Base-by-base conservation (phyloP, 805 yeast genomes). In the Candida insectalens region DNA sequence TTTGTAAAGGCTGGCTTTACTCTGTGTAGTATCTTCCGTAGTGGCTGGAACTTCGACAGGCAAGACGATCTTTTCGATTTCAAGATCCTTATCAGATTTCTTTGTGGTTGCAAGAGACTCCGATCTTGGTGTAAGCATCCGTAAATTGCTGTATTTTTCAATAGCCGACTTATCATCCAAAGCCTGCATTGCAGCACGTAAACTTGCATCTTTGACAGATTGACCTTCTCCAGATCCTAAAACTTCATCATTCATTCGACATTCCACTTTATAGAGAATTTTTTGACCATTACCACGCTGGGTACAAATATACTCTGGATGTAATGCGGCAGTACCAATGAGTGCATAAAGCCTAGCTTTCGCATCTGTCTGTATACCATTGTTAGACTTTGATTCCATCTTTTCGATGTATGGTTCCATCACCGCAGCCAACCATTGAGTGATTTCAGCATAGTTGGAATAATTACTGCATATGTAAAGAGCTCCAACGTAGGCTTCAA, bases 401-500 rank as follows among this genome's bases (percentile, higher is more conserved):
- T 19, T 2, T 15, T 25, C 15, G 33, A 64, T 51, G 23, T 67
- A 59, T 3, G 76, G 74, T n/a, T 55, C 57, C 22, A 77, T 69
- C 26, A 80, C 53, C 30, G 60, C 53, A 5, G 53, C 46, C 19
- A 82, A 50, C 89, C 89, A 82, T 9, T 61, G 54, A 42, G 67
- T 67, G 5, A 81, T 67, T 16, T 55, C 64, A 2, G 60, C 51
- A 32, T 69, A 59, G 39, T 74, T 70, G 13, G 59, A 54, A 9
- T 59, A 59, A 27, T 69, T 61, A 7, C 47, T 35, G 41, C 83
- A 94, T 16, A 73, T 62, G 6, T 69, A 68, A 21, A 89, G 55
- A 0, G 94, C 98, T 5, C 95, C 97, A 30, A 92, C 67, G 45
- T 89, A 89, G 0, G 97, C 96, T 57, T 92, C 98, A 51, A 89